A percentile compares a stretch with the other conserved stretches of the same genome.
phyloP scores from a whole-genome alignment of 352 stramenopile species.

The Phytophthora pseudosyringae region DNA sequence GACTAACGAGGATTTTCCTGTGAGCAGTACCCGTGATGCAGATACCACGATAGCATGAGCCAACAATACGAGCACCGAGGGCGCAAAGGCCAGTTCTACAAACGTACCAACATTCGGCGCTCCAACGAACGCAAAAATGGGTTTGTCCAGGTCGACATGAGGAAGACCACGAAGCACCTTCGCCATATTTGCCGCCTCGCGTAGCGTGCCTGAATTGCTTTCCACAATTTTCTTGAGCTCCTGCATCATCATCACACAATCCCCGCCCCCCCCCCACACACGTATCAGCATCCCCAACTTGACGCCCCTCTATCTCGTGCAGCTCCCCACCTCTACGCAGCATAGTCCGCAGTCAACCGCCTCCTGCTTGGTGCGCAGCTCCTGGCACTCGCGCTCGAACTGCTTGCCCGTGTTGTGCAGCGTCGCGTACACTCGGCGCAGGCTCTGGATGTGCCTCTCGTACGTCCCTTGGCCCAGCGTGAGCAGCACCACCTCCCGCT shows the following conservation, averaged over 20 bases:
- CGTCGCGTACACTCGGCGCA: slow-evolving; percentile 78
- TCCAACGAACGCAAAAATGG: slow-evolving; percentile 87
- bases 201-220: slow-evolving; percentile 44
- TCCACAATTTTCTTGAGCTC: slow-evolving; percentile 59
- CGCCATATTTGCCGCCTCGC: slow-evolving; percentile 62
- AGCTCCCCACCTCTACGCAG: slow-evolving; percentile 66
- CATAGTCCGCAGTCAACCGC: slow-evolving; percentile 72
- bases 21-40: slow-evolving; percentile 1
- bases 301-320: not conserved
- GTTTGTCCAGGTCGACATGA: slow-evolving; percentile 78
- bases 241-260: slow-evolving; percentile 24
- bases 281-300: not conserved
- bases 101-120: slow-evolving; percentile 82
- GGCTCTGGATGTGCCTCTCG: slow-evolving; percentile 73
- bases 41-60: not conserved
- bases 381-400: slow-evolving; percentile 72
- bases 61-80: not conserved
- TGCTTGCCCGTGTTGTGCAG: slow-evolving; percentile 82
- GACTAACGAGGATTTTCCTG: slow-evolving; percentile 87
- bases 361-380: slow-evolving; percentile 81
- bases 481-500: slow-evolving; percentile 82
- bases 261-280: not conserved
- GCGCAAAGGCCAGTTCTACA: not conserved
- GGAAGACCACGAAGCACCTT: slow-evolving; percentile 80
- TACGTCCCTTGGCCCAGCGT: slow-evolving; percentile 78